Evolutionary conservation across 2,329 filamentous ascomycete species (phyloP).

Genomic region (Fusarium sp.): DNA sequence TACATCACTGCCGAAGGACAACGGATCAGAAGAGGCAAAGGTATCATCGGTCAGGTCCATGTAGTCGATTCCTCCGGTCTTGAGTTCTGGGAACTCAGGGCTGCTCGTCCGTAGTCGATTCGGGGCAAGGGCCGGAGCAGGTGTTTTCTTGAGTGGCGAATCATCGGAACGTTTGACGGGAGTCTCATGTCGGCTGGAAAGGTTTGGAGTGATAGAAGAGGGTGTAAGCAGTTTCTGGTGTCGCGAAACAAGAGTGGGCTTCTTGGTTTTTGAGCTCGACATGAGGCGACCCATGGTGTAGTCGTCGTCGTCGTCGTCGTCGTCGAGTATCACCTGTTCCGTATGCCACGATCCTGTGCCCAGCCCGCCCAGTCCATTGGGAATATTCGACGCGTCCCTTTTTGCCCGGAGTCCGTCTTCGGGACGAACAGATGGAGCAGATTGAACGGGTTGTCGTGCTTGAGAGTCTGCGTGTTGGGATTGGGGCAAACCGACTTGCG

Average conservation of each 20-base stretch:
- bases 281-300: conserved; percentile 57
- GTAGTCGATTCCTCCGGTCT: conserved; percentile 49
- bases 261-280: conserved; percentile 55
- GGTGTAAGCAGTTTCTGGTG: conserved; percentile 55
- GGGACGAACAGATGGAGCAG: not conserved
- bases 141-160: conserved; percentile 43
- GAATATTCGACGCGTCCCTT: conserved; percentile 13
- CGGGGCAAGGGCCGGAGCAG: conserved; percentile 16
- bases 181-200: conserved; percentile 29
- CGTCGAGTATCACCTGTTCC: conserved; percentile 42
- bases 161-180: conserved; percentile 23
- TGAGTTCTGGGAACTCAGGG: conserved; percentile 50
- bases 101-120: conserved; percentile 28
- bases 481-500: conserved; percentile 40
- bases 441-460: conserved; percentile 5
- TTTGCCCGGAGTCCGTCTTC: conserved; percentile 7
- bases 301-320: conserved; percentile 44
- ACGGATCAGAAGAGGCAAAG: conserved; percentile 47
- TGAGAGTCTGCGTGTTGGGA: conserved; percentile 34
- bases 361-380: conserved; percentile 38
- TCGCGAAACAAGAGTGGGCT: conserved; percentile 54
- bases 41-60: conserved; percentile 55
- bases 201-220: conserved; percentile 36
- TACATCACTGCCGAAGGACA: conserved; percentile 50
- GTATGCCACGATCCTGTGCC: conserved; percentile 39